Percentiles rank a stretch among this genome's conserved stretches.
phyloP scores from a whole-genome alignment of 139 green algal species.

The Deuterostichococcus epilithicus region DNA sequence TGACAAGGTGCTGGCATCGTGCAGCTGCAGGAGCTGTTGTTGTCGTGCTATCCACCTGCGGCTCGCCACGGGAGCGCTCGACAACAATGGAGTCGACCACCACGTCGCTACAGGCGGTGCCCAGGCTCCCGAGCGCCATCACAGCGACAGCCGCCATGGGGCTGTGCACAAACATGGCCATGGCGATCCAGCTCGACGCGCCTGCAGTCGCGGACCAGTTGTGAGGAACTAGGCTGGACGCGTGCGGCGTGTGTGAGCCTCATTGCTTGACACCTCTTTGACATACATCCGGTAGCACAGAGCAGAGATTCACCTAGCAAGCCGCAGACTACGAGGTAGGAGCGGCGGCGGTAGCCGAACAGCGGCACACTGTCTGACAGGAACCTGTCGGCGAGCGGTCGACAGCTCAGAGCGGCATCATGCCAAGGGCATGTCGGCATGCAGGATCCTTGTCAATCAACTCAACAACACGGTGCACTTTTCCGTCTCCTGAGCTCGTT shows the following conservation, averaged over 20 bases:
- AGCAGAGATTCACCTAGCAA: slow-evolving; percentile 42
- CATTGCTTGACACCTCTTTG: too few relatives aligned
- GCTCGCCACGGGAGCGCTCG: slow-evolving; percentile 51
- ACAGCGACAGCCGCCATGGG: slow-evolving; percentile 32
- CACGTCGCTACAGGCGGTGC: slow-evolving; percentile 86
- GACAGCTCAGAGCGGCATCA: too few relatives aligned
- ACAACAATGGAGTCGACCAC: slow-evolving; percentile 98
- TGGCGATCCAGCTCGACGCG: slow-evolving; percentile 54
- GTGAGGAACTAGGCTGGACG: neutral
- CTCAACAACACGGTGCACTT: neutral
- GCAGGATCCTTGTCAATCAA: too few relatives aligned
- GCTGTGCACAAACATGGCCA: slow-evolving; percentile 52
- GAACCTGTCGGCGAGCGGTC: slow-evolving; percentile 63
- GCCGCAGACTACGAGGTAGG: slow-evolving; percentile 82
- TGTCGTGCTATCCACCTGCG: slow-evolving; percentile 20
- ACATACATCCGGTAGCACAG: neutral
- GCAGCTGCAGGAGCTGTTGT: neutral
- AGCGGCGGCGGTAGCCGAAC: slow-evolving; percentile 84
- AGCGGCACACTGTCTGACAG: slow-evolving; percentile 86
- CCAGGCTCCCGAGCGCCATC: slow-evolving; percentile 61
- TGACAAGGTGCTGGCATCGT: neutral
- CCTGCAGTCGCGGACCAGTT: slow-evolving; percentile 33
- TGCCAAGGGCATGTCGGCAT: too few relatives aligned
- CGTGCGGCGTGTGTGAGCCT: too few relatives aligned
- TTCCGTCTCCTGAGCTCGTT: neutral